Percentiles rank a stretch among this genome's conserved stretches.
phyloP scores from a whole-genome alignment of 176 grass and related monocot species.

The Lolium rigidum region DNA sequence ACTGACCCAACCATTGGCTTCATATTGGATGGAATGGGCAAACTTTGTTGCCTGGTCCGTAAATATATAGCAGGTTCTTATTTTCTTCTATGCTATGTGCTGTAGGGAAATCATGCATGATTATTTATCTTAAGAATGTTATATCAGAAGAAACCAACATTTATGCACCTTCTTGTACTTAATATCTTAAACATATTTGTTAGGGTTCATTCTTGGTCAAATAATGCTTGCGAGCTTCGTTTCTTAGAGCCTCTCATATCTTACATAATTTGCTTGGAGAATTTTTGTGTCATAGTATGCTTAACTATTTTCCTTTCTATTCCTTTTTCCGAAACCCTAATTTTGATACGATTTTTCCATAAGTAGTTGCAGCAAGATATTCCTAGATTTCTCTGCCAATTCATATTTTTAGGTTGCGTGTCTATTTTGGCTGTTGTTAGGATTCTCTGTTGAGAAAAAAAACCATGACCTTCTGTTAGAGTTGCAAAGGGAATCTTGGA shows the following conservation, averaged over 20 bases:
- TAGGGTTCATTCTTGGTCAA: not conserved
- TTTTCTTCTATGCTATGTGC: not conserved
- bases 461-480: not conserved
- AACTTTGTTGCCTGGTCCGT: conserved; percentile 89
- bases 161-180: conserved; percentile 17
- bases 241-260: not conserved
- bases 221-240: conserved; percentile 13
- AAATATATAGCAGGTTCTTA: conserved; percentile 93
- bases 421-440: not conserved
- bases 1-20: conserved; percentile 96
- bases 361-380: not conserved
- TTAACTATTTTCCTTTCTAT: not conserved
- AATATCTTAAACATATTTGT: conserved; percentile 7
- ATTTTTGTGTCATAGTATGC: not conserved
- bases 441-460: not conserved
- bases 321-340: not conserved
- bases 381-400: not conserved
- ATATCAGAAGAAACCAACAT: not conserved
- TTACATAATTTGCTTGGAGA: not conserved
- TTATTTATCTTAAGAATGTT: conserved; percentile 12
- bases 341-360: not conserved
- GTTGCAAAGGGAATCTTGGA: not conserved
- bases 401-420: not conserved
- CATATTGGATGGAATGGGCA: conserved; percentile 93
- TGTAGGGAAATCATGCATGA: conserved; percentile 16